Base-by-base conservation (phyloP, 305 asterid genomes). In the Fraxinus platypoda region DNA sequence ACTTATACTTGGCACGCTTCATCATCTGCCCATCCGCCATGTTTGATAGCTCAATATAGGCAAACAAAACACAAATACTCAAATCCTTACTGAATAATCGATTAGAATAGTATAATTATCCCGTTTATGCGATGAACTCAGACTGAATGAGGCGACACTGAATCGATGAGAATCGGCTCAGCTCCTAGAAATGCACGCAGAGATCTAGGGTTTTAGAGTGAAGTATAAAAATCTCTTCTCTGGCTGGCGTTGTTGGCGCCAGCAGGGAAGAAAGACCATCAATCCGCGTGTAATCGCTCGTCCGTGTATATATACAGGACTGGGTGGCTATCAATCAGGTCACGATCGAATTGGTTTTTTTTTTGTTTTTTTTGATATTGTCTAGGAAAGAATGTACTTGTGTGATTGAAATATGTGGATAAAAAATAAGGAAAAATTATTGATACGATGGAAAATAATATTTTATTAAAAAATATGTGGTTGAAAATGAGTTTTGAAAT, bases 1-100 rank as follows among this genome's bases (percentile, higher is more conserved):
- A 75, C 88, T 93, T 95, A 81, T 94, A 91, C 90, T 86, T 91
- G 7, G 93, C 97, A 76, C 92, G 92, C 93, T 92, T 95, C 57
- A 89, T 83, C 81, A 93, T 90, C 85, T 90, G 91, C 88, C 83
- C 85, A 78, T 92, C 99, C 77, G 95, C 89, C 98, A 95, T 92
- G 74, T 26, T 68, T 28, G 74, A 68, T 28, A 28, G 6, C 17
- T n/a, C 73, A 68, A 19, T 68, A 12, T 28, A 68, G 34, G 74
- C 21, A 52, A 52, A 15, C 62, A 52, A 52, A 17, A 52, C 62
- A 52, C 74, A 28, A 28, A 26, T 68, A 28, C 74, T 68, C 34
- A 28, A 25, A 8, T 28, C n/a, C 19, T 17, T 52, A 52, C 62
- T 52, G 8, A 68, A 52, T 11, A 64, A 68, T 68, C 37, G 19